These are phyloP conservation scores for Backusella tarrabulga DNA, from an alignment of 192 early-diverging fungal genomes.

Conservation along the genomic window DNA sequence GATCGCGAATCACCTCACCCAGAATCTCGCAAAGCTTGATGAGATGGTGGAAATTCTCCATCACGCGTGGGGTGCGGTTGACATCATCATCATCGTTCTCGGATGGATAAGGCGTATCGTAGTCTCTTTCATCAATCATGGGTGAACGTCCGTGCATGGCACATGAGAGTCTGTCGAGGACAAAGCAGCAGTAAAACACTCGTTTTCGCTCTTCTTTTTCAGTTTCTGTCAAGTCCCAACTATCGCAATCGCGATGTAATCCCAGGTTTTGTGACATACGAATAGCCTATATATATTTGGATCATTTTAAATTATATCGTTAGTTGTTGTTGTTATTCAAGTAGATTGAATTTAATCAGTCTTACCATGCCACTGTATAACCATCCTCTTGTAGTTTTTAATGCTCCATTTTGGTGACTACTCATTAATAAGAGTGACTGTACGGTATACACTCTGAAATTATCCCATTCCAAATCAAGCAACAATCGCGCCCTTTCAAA, in stretches of 20 bases:
- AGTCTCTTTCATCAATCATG: slow-evolving; percentile 47
- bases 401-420: slow-evolving; percentile 35
- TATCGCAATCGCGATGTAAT: slow-evolving; percentile 63
- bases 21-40: slow-evolving; percentile 41
- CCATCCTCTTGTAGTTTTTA: slow-evolving; percentile 32
- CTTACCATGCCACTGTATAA: slow-evolving; percentile 38
- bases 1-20: slow-evolving; percentile 46
- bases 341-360: not conserved
- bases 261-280: slow-evolving; percentile 78
- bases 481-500: slow-evolving; percentile 44
- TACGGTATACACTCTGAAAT: slow-evolving; percentile 32
- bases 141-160: slow-evolving; percentile 62
- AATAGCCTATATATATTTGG: slow-evolving; percentile 44
- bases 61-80: slow-evolving; percentile 22
- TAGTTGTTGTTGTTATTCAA: not conserved
- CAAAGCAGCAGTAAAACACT: slow-evolving; percentile 72
- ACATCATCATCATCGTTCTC: slow-evolving; percentile 13
- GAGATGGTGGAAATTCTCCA: slow-evolving; percentile 33
- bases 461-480: slow-evolving; percentile 32
- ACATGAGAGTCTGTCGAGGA: slow-evolving; percentile 67
- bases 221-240: slow-evolving; percentile 46
- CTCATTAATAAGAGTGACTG: slow-evolving; percentile 35
- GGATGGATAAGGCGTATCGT: slow-evolving; percentile 35
- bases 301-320: not conserved
- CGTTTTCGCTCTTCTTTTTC: slow-evolving; percentile 67